Evolutionary conservation across 805 yeast genomes (phyloP).

Genomic region (Cyberlindnera japonica): DNA sequence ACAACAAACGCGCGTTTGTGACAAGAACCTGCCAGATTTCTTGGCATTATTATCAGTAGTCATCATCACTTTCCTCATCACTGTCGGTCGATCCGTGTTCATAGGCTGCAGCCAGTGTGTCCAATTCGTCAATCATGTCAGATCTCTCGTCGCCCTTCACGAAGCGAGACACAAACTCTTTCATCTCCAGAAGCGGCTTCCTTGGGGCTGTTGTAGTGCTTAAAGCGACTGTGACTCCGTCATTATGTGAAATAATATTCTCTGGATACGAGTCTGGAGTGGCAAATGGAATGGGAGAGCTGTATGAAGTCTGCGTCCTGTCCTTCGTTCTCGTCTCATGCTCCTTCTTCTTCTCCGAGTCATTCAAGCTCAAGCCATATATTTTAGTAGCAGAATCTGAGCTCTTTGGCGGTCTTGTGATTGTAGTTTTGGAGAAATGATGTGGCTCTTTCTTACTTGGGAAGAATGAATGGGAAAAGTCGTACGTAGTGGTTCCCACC

Average conservation of each 20-base stretch:
- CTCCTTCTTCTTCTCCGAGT: no score
- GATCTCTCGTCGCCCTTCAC: constrained; percentile 47
- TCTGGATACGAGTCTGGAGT: constrained; percentile 35
- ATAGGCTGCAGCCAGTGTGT: constrained; percentile 42
- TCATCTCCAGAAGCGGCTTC: constrained; percentile 22
- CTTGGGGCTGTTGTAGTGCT: constrained; percentile 21
- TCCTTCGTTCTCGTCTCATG: not conserved
- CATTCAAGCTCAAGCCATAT: constrained; percentile 2
- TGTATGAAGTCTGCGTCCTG: constrained; percentile 7
- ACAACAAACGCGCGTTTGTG: not conserved
- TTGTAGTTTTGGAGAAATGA: constrained; percentile 28
- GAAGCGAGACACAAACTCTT: constrained; percentile 28
- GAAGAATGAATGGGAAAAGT: constrained; percentile 12
- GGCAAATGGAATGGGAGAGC: constrained; percentile 13
- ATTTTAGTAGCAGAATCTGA: not conserved
- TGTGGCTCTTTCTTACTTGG: constrained; percentile 8
- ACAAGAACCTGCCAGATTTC: not conserved
- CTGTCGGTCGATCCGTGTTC: constrained; percentile 46
- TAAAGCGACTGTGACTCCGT: constrained; percentile 20
- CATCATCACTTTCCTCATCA: constrained; percentile 38
- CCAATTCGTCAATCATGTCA: constrained; percentile 48
- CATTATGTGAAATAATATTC: constrained; percentile 14
- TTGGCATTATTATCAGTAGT: constrained; percentile 22
- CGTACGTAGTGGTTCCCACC: constrained; percentile 4
- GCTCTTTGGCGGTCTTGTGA: constrained; percentile 21